Conservation (phyloP, 1,284 basidiomycete genomes). For the Cutaneotrichosporon cavernicola region DNA sequence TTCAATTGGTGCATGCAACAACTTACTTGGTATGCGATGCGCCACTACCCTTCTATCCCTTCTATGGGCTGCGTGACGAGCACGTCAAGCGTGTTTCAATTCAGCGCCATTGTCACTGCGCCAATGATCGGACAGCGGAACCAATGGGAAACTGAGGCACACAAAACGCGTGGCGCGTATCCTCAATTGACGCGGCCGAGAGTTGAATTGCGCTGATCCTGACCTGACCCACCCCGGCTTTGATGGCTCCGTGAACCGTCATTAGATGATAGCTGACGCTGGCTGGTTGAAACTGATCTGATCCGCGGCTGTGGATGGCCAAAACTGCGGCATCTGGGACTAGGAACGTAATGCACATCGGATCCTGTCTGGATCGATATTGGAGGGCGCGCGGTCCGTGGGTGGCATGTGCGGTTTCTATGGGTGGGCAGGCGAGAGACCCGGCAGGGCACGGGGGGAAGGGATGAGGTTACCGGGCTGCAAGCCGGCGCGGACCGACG, state of each 20-base stretch:
- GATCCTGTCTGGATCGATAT: neutral
- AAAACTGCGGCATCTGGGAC: neutral
- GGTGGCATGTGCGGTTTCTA: neutral
- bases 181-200: neutral
- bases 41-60: neutral
- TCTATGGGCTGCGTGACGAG: neutral
- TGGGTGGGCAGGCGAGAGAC: neutral
- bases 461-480: neutral
- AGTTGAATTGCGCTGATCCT: neutral
- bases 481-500: neutral
- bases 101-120: too few species aligned
- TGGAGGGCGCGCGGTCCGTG: neutral
- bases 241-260: too few species aligned
- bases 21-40: neutral
- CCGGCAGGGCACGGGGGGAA: neutral
- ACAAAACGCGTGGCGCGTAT: neutral
- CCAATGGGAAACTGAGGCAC: neutral
- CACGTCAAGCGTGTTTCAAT: too few species aligned
- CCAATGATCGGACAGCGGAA: neutral
- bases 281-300: neutral
- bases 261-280: too few species aligned
- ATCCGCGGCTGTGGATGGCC: neutral
- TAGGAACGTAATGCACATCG: neutral
- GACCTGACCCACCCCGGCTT: neutral
- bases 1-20: neutral